Evolutionary conservation across 2,329 filamentous ascomycete genomes (phyloP).

Genomic region (Fonsecaea erecta): DNA sequence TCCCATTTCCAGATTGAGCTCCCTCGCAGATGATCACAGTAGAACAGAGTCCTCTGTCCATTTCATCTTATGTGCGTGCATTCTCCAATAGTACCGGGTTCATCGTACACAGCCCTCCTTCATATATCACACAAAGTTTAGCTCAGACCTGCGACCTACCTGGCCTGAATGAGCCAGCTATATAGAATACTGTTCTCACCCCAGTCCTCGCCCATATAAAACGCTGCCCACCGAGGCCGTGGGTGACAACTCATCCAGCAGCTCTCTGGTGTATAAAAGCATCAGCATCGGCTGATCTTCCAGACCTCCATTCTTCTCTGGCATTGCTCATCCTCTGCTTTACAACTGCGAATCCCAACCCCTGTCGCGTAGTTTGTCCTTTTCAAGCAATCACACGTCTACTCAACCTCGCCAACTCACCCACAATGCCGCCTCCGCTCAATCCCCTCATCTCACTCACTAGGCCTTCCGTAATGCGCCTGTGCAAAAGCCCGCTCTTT

Average conservation of each 20-base stretch:
- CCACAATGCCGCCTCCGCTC: conserved; percentile 78
- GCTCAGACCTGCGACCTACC: neutral
- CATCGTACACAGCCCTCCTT: neutral
- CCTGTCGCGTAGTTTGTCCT: too few species aligned
- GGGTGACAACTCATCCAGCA: neutral
- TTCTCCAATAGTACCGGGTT: neutral
- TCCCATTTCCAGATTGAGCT: neutral
- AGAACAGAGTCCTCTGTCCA: neutral
- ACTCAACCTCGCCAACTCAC: conserved; percentile 77
- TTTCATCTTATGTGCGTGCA: neutral
- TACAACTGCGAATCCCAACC: neutral
- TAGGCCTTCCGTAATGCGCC: conserved; percentile 69
- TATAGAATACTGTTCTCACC: too few species aligned
- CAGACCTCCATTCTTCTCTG: neutral
- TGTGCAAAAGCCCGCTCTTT: conserved; percentile 76
- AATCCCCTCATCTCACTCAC: conserved; percentile 85
- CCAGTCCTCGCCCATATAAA: neutral
- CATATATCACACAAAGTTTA: neutral
- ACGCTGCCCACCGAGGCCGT: neutral
- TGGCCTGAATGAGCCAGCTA: neutral
- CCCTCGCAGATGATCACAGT: neutral
- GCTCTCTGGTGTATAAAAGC: neutral
- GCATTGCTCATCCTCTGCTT: neutral
- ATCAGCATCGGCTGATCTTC: neutral
- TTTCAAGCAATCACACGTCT: conserved; percentile 48